Conservation (phyloP, 352 stramenopile genomes). For the Phytophthora palmivora region DNA sequence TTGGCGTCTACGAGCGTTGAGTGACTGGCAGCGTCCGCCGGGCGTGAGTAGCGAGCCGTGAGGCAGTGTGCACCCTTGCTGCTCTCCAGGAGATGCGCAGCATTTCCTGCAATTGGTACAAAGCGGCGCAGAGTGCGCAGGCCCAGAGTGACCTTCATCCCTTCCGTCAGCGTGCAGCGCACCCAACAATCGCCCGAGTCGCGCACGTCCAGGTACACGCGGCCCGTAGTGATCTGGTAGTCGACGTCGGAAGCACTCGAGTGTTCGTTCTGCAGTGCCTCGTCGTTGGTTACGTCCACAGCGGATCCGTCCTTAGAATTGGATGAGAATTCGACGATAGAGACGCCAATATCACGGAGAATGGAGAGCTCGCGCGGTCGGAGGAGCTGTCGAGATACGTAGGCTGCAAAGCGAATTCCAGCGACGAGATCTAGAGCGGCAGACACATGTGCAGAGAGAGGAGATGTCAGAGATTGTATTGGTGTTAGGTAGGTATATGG, state of each 20-base stretch:
- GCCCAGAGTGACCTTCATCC: constrained; percentile 42
- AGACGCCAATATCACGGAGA: constrained; percentile 62
- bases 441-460: constrained; percentile 10
- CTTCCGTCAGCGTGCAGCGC: constrained; percentile 51
- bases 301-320: neutral
- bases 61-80: constrained; percentile 18
- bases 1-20: constrained; percentile 45
- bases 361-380: constrained; percentile 69
- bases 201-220: constrained; percentile 68
- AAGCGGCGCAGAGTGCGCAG: constrained; percentile 54
- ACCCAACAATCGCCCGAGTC: constrained; percentile 80
- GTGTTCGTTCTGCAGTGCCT: constrained; percentile 57
- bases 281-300: constrained; percentile 32
- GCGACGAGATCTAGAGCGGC: constrained; percentile 17
- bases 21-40: constrained; percentile 50
- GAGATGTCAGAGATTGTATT: constrained; percentile 4
- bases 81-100: constrained; percentile 31
- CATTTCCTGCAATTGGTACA: constrained; percentile 18
- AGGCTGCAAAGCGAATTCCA: constrained; percentile 53
- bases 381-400: constrained; percentile 70
- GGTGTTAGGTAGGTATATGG: neutral
- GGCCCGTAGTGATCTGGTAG: constrained; percentile 54
- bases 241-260: constrained; percentile 26
- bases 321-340: constrained; percentile 11
- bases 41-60: constrained; percentile 46